Percentiles rank a stretch among this genome's conserved stretches.
These are phyloP conservation scores for Durio zibethinus DNA, from an alignment of 345 rosid genomes.

Conservation along the genomic window DNA sequence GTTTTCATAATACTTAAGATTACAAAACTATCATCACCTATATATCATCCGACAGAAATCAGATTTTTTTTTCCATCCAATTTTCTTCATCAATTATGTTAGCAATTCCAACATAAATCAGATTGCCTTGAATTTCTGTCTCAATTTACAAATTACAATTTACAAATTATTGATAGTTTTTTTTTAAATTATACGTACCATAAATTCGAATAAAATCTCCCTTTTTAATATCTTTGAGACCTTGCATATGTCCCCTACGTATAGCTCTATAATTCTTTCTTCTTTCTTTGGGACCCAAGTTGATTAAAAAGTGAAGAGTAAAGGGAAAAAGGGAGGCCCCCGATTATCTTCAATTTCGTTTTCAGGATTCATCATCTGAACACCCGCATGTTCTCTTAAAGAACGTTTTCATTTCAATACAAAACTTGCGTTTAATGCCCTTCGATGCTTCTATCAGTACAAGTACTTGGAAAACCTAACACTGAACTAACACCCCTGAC, in stretches of 20 bases:
- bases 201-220: neutral
- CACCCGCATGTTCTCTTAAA: conserved; percentile 60
- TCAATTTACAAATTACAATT: too few relatives aligned
- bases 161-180: too few relatives aligned
- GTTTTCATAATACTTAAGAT: conserved; percentile 5
- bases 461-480: conserved; percentile 24
- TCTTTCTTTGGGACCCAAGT: conserved; percentile 4
- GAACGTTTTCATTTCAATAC: conserved; percentile 30
- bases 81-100: neutral
- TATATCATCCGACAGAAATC: neutral
- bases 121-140: neutral
- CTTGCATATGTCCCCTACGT: conserved; percentile 4
- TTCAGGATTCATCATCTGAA: conserved; percentile 35
- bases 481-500: neutral
- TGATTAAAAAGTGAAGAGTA: conserved; percentile 12
- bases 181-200: too few relatives aligned
- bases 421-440: conserved; percentile 51
- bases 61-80: neutral
- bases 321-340: conserved; percentile 37
- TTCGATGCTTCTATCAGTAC: conserved; percentile 31
- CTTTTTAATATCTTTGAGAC: neutral
- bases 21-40: neutral
- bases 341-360: conserved; percentile 34
- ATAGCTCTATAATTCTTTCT: conserved; percentile 7
- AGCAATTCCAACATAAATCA: neutral